phyloP scores from a whole-genome alignment of 805 yeast genomes.

The Candida pseudoglaebosa region DNA sequence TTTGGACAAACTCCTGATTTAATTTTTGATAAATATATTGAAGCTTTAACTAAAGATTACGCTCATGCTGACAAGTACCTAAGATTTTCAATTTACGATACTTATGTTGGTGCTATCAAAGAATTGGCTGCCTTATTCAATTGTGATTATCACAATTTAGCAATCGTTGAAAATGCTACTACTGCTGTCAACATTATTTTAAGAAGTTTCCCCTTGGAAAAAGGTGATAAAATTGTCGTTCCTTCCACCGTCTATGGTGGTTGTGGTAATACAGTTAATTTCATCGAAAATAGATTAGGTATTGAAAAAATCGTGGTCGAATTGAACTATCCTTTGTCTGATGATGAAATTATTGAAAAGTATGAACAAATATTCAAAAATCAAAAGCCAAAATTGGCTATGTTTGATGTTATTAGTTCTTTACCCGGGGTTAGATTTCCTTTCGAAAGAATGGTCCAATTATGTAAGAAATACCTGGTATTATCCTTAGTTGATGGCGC shows the following conservation, averaged over 20 bases:
- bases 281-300: constrained; percentile 30
- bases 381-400: constrained; percentile 33
- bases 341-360: constrained; percentile 25
- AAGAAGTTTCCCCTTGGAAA: constrained; percentile 47
- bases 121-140: constrained; percentile 39
- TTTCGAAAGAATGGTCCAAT: constrained; percentile 40
- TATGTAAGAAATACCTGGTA: constrained; percentile 45
- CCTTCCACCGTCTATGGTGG: constrained; percentile 53
- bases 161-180: constrained; percentile 57
- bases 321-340: constrained; percentile 42
- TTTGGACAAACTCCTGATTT: constrained; percentile 54
- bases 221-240: constrained; percentile 50
- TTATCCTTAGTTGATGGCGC: constrained; percentile 70
- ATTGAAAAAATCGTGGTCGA: constrained; percentile 31
- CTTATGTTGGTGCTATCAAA: constrained; percentile 32
- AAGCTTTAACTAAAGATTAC: constrained; percentile 19
- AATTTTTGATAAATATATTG: constrained; percentile 37
- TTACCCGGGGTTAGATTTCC: constrained; percentile 64
- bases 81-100: constrained; percentile 19
- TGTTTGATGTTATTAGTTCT: constrained; percentile 58
- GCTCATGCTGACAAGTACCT: constrained; percentile 47
- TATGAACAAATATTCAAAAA: constrained; percentile 19
- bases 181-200: constrained; percentile 55
- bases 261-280: constrained; percentile 49
- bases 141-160: constrained; percentile 45